Evolutionary conservation across 495 filamentous ascomycete species (phyloP).

Genomic region (Wilcoxina mikolae): DNA sequence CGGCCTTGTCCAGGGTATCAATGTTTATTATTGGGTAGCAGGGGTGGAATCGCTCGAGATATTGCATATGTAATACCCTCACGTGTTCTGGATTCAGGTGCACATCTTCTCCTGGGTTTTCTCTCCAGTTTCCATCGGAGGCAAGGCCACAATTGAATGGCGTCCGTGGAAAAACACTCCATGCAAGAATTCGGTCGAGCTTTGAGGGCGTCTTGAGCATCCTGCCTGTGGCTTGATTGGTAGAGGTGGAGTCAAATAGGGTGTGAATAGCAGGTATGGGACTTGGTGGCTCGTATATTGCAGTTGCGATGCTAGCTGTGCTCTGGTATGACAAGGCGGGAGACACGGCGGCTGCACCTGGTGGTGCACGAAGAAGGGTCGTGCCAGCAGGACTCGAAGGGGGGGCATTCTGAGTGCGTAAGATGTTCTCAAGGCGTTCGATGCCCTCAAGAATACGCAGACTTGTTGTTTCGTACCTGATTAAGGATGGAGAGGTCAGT

Average conservation of each 20-base stretch:
- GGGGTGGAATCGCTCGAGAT: conserved; percentile 9
- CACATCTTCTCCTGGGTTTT: neutral
- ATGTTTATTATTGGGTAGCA: conserved; percentile 15
- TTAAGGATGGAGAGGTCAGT: neutral
- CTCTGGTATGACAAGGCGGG: conserved; percentile 4
- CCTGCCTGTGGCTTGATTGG: neutral
- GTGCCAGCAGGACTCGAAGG: neutral
- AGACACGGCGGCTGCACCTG: neutral
- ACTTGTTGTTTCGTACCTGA: conserved; percentile 19
- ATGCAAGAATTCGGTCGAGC: conserved; percentile 13
- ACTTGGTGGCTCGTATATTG: conserved; percentile 1
- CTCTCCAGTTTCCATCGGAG: neutral
- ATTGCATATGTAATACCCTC: conserved; percentile 5
- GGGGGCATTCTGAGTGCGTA: conserved; percentile 4
- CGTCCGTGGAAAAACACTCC: conserved; percentile 12
- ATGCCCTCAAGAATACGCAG: conserved; percentile 18
- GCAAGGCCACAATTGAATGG: conserved; percentile 2
- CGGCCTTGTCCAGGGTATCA: conserved; percentile 7
- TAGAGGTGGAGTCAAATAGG: conserved; percentile 1
- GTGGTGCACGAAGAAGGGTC: neutral
- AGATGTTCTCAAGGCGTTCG: conserved; percentile 10
- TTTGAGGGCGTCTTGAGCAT: conserved; percentile 11
- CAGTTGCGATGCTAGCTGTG: conserved; percentile 3
- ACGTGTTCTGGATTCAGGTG: neutral
- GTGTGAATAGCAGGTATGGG: conserved; percentile 2